Conservation (phyloP, 495 filamentous ascomycete genomes). For the Cudoniella acicularis region DNA sequence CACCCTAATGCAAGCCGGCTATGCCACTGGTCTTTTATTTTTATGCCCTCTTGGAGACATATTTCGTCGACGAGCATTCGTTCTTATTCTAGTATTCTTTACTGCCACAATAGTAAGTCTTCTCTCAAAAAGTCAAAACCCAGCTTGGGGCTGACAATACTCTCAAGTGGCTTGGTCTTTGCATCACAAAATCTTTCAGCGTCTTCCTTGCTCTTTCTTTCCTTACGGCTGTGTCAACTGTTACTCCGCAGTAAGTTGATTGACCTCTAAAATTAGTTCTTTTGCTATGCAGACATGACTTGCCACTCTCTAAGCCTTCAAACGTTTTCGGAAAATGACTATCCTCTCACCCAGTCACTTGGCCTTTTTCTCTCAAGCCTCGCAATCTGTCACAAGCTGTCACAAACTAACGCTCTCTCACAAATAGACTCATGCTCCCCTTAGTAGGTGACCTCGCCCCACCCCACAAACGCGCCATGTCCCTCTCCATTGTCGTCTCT, state of each 20-base stretch:
- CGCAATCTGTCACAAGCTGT: too few species aligned
- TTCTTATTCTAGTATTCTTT: conserved; percentile 59
- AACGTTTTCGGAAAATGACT: too few species aligned
- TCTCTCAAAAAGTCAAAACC: not conserved
- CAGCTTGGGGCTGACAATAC: not conserved
- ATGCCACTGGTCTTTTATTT: conserved; percentile 69
- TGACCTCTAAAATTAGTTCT: too few species aligned
- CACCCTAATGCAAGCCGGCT: conserved; percentile 77
- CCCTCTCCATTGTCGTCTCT: conserved; percentile 68
- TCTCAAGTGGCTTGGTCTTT: conserved; percentile 61
- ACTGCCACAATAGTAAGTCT: conserved; percentile 59
- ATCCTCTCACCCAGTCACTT: too few species aligned
- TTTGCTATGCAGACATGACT: too few species aligned
- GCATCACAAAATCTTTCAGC: conserved; percentile 60
- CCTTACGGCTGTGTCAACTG: conserved; percentile 68
- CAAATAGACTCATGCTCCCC: conserved; percentile 79
- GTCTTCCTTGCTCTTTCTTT: conserved; percentile 68
- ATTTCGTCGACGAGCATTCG: conserved; percentile 64
- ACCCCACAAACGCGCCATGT: conserved; percentile 59
- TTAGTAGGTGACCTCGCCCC: conserved; percentile 80
- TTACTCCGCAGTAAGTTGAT: conserved; percentile 88
- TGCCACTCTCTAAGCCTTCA: too few species aligned
- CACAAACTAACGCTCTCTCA: too few species aligned
- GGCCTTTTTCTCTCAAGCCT: too few species aligned
- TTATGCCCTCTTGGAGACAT: conserved; percentile 78